Base-by-base conservation (phyloP, 805 yeast species). In the Starmerella apicola region DNA sequence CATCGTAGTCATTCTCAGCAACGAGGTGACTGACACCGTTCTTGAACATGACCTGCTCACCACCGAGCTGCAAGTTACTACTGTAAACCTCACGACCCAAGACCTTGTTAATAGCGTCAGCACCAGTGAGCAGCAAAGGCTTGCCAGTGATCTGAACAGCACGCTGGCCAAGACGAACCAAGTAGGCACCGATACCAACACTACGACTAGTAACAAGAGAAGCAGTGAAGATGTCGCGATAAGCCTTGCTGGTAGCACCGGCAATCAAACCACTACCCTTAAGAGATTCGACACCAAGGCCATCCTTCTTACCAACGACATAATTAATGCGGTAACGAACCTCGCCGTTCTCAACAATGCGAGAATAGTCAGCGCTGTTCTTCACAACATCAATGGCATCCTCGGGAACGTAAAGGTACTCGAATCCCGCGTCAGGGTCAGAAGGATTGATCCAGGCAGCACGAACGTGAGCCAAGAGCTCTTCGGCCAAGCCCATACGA, bases 171-270 rank as follows among this genome's bases (percentile, higher is more conserved):
- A 91, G 72, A 65, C 99, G 81, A 31, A 91, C 98, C 60, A 91
- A 71, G 60, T 91, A 91, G 34, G 99, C 99, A 70, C 99, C 99
- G 62, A 91, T 91, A 78, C 99, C 99, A 56, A 91, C 99, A 38
- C 97, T 86, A 72, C 99, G 79, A 68, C 97, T 86, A n/a, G 98
- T 91, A 41, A 91, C 98, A 61, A 91, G 71, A n/a, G 98, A 88
- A 44, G 86, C 76, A 17, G 99, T 91, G 70, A 91, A 91, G 48
- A 91, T 91, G 59, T 91, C 99, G 61, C 82, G 81, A 74, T 91
- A 91, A 17, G 98, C 98, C 61, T 84, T 78, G 10, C 96, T 82
- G 34, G 99, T 91, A 22, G 94, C 95, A 64, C 99, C 99, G 18
- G 99, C 99, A 66, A 91, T 91, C 57, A 91, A 71, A 67, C 97